phyloP scores from a whole-genome alignment of 2,329 filamentous ascomycete species.

The Shiraia sp. region DNA sequence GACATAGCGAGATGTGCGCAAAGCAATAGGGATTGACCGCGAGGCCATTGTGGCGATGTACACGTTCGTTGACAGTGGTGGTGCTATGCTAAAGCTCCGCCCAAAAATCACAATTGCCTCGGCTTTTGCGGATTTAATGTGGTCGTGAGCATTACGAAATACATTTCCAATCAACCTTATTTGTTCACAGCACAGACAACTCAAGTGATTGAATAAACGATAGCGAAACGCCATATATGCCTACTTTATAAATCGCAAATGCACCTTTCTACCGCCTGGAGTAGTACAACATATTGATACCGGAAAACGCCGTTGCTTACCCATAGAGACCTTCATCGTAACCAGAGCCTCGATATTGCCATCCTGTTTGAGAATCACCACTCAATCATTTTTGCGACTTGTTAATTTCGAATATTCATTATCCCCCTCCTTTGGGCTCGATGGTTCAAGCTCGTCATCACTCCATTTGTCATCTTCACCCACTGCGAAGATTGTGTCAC shows the following conservation, averaged over 20 bases:
- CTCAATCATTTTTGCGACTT: constrained; percentile 38
- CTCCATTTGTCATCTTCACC: constrained; percentile 86
- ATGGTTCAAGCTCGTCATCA: constrained; percentile 65
- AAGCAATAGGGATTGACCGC: constrained; percentile 1
- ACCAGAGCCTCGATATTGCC: constrained; percentile 3
- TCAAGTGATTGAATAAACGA: too few relatives aligned
- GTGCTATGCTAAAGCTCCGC: constrained; percentile 9
- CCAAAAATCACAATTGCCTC: constrained; percentile 13
- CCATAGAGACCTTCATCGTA: constrained; percentile 1
- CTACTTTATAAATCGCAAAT: constrained; percentile 1
- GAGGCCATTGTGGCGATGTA: constrained; percentile 15
- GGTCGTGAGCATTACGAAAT: too few relatives aligned
- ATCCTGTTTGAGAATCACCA: constrained; percentile 3
- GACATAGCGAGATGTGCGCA: constrained; percentile 13
- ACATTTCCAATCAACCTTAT: background rate
- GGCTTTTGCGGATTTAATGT: constrained; percentile 23
- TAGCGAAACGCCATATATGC: constrained; percentile 9
- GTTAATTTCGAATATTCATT: constrained; percentile 40
- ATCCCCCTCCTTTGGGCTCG: constrained; percentile 47
- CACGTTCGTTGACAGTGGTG: background rate
- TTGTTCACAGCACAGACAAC: background rate
- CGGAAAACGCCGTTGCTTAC: constrained; percentile 15
- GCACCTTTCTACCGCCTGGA: background rate
- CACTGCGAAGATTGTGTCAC: constrained; percentile 94
- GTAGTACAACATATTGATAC: constrained; percentile 8